Base-by-base conservation (phyloP, 768 basidiomycete species). In the Boletus reticulatus region DNA sequence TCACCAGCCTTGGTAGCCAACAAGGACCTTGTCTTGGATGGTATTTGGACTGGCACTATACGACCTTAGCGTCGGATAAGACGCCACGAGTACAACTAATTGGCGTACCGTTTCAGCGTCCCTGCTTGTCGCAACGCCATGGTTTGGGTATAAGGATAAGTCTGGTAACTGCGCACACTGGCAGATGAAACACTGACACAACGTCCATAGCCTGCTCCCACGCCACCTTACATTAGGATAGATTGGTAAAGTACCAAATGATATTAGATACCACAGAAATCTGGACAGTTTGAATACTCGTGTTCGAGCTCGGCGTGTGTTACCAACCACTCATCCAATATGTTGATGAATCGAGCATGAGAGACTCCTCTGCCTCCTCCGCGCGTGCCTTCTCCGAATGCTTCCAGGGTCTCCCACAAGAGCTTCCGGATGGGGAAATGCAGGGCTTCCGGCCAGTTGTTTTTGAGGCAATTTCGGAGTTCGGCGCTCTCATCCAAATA, bases 1-100 rank as follows among this genome's bases (percentile, higher is more conserved):
- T 53, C 50, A 89, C 91, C 91, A 93, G 68, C 90, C 92, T 72
- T 93, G 92, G 68, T 93, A 93, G 36, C 91, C 91, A 0, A 92
- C 88, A 31, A 94, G 71, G 62, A 92, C 84, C 66, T 93, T 94
- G 73, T 90, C 82, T 53, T 90, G 88, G 45, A 94, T 90, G 11
- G 89, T 90, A 6, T 79, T 79, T 24, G 91, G 83, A 65, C 88
- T 79, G 11, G 87, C 85, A 59, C 88, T 78, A 52, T 37, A 13
- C 13, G 36, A 16, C 36, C 27, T 19, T 0, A 36, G 56, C 7
- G 19, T 31, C 11, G 32, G 16, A 6, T 3, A 13, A 39, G 17
- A 16, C 2, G 4, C 22, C 20, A 29, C 13, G 7, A 31, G 4
- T 31, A 24, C 13, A 38, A 19, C 22, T 22, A 22, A 22, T 22